phyloP scores from a whole-genome alignment of 164 flowering plant genomes.

The Sedum album region DNA sequence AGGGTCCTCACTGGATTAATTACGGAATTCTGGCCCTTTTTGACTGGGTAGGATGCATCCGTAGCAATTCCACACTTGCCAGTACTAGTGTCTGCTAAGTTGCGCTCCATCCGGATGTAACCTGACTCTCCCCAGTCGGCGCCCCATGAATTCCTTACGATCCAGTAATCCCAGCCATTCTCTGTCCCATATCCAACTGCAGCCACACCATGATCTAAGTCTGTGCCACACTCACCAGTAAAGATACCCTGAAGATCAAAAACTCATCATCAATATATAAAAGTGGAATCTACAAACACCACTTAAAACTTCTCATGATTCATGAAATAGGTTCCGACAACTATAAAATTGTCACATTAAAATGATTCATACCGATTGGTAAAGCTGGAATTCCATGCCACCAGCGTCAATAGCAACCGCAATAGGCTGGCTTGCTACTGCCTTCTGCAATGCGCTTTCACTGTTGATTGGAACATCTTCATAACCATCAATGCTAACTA shows the following conservation, averaged over 20 bases:
- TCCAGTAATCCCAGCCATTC: conserved; percentile 74
- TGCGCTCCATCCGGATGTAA: conserved; percentile 68
- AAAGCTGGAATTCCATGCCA: conserved; percentile 68
- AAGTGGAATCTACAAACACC: too few relatives aligned
- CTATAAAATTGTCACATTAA: neutral
- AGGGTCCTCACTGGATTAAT: too few relatives aligned
- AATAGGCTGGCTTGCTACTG: conserved; percentile 71
- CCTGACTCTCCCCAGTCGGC: conserved; percentile 82
- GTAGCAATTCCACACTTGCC: conserved; percentile 86
- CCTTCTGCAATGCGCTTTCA: conserved; percentile 59
- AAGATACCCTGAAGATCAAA: conserved; percentile 63
- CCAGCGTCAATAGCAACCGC: conserved; percentile 80
- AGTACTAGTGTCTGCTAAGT: conserved; percentile 21
- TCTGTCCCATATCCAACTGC: conserved; percentile 88
- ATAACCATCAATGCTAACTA: conserved; percentile 62
- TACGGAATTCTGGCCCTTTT: too few relatives aligned
- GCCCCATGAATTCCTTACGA: conserved; percentile 95
- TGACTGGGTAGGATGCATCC: too few relatives aligned
- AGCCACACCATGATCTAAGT: too few relatives aligned
- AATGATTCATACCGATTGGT: conserved; percentile 32
- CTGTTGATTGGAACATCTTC: conserved; percentile 83
- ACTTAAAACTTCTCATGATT: too few relatives aligned
- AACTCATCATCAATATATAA: too few relatives aligned
- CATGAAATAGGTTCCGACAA: too few relatives aligned
- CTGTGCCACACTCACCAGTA: conserved; percentile 68